Conservation (phyloP, 805 yeast genomes). For the Candida anglica region DNA sequence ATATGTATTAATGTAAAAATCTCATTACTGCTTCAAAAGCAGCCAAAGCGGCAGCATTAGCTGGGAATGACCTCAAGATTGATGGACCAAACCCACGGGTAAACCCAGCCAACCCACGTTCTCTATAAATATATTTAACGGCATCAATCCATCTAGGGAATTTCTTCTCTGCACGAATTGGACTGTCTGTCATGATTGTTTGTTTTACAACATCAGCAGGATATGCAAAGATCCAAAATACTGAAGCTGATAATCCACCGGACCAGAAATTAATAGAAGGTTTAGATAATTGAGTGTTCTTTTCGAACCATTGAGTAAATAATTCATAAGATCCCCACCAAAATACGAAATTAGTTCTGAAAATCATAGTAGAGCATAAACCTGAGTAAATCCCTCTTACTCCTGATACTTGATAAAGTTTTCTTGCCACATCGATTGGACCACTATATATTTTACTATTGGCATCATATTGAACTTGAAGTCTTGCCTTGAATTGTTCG, state of each 20-base stretch:
- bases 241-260: constrained; percentile 83
- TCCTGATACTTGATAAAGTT: constrained; percentile 58
- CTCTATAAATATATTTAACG: constrained; percentile 58
- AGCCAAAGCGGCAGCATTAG: constrained; percentile 89
- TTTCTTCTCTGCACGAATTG: constrained; percentile 55
- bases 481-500: constrained; percentile 81
- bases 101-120: constrained; percentile 66
- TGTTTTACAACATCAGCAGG: constrained; percentile 89
- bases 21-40: constrained; percentile 86
- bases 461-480: constrained; percentile 88
- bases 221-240: constrained; percentile 86
- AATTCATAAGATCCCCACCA: constrained; percentile 95
- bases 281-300: constrained; percentile 59
- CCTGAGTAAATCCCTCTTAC: constrained; percentile 77
- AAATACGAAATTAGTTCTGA: constrained; percentile 79
- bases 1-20: constrained; percentile 21
- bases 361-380: constrained; percentile 77
- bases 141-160: constrained; percentile 73
- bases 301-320: constrained; percentile 64
- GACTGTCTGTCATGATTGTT: constrained; percentile 75
- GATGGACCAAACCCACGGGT: constrained; percentile 80
- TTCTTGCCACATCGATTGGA: constrained; percentile 70
- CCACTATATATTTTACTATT: constrained; percentile 64
- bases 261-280: constrained; percentile 85
- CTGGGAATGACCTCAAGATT: constrained; percentile 81